Percentiles rank a stretch among this genome's conserved stretches.
Evolutionary conservation across 805 yeast species (phyloP).

Genomic region (Cyberlindnera xylosilytica): DNA sequence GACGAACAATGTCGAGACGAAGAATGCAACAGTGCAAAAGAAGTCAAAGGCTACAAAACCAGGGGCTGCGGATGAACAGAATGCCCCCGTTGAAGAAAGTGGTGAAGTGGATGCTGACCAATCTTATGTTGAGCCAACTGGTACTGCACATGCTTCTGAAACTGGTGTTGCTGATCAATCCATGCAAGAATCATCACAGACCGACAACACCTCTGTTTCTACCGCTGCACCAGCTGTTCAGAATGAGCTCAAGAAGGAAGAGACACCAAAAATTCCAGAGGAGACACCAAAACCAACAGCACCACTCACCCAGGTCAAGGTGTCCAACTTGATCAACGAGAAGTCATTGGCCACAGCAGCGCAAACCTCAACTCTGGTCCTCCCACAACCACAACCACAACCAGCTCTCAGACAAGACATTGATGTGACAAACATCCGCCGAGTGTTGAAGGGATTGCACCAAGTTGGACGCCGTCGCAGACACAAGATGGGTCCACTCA

Average conservation of each 20-base stretch:
- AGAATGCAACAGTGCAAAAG: neutral
- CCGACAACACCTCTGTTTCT: neutral
- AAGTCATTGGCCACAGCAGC: too few relatives aligned
- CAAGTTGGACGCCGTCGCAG: slow-evolving; percentile 14
- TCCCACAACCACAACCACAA: slow-evolving; percentile 5
- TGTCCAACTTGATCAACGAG: too few relatives aligned
- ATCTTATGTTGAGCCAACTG: too few relatives aligned
- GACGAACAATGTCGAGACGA: neutral
- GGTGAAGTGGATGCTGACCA: too few relatives aligned
- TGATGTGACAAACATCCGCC: slow-evolving; percentile 22
- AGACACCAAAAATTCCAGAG: neutral
- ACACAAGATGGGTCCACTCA: slow-evolving; percentile 16
- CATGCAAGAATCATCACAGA: too few relatives aligned
- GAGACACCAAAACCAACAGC: neutral
- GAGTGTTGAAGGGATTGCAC: slow-evolving; percentile 14
- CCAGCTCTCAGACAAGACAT: slow-evolving; percentile 25
- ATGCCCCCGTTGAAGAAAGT: too few relatives aligned
- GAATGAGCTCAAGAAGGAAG: neutral
- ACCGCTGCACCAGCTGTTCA: too few relatives aligned
- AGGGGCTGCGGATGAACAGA: too few relatives aligned
- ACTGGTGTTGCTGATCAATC: too few relatives aligned
- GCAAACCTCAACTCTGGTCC: slow-evolving; percentile 2
- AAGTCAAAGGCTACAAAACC: neutral
- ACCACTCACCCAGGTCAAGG: neutral
- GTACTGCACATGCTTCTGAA: too few relatives aligned